phyloP scores from a whole-genome alignment of 2,329 filamentous ascomycete genomes.

The Aspergillus pseudoglaucus region DNA sequence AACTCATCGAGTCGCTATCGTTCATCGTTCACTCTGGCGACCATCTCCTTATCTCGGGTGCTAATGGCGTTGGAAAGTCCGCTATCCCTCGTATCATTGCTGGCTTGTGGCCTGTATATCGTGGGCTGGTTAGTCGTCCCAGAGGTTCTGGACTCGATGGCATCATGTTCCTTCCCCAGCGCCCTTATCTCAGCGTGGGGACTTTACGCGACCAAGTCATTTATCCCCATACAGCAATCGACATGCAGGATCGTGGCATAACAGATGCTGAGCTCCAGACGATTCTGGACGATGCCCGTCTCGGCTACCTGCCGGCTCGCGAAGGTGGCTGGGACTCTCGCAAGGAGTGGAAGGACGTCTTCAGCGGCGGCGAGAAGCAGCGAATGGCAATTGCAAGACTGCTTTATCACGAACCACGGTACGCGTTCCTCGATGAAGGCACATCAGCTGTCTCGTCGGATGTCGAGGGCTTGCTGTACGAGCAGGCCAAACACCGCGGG shows the following conservation, averaged over 20 bases:
- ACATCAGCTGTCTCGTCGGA: conserved; percentile 91
- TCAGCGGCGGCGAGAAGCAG: conserved; percentile 97
- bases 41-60: conserved; percentile 87
- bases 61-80: conserved; percentile 91
- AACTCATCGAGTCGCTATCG: conserved; percentile 79
- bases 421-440: conserved; percentile 91
- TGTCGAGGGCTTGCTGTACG: conserved; percentile 88
- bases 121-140: conserved; percentile 82
- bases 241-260: conserved; percentile 78
- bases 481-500: conserved; percentile 83
- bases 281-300: conserved; percentile 72
- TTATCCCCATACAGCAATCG: conserved; percentile 88
- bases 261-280: conserved; percentile 70
- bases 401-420: conserved; percentile 89
- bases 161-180: conserved; percentile 96
- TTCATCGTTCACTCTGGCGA: conserved; percentile 86
- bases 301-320: conserved; percentile 83
- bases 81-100: conserved; percentile 82
- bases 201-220: conserved; percentile 96
- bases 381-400: conserved; percentile 84
- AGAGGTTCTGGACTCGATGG: conserved; percentile 75
- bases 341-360: conserved; percentile 97
- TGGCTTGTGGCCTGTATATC: conserved; percentile 92
- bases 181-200: conserved; percentile 85
- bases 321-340: conserved; percentile 95